Base-by-base conservation (phyloP, 768 basidiomycete species). In the Collybia mongolica region DNA sequence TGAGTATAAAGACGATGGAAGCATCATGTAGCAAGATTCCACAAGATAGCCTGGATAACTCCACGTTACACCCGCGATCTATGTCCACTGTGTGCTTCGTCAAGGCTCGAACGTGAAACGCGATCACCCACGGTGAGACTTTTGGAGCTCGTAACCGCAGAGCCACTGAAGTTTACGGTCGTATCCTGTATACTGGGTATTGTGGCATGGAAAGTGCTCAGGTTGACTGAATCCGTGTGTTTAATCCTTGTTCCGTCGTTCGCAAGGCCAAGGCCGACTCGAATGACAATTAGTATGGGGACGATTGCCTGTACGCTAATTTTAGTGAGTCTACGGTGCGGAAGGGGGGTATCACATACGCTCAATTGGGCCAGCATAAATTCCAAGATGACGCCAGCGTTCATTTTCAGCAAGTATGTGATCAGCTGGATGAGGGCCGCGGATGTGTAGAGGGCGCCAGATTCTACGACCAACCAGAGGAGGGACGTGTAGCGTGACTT, bases 331-430 rank as follows among this genome's bases (percentile, higher is more conserved):
- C 37, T 32, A 29, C 43, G 18, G 6, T 45, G 2, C 6, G 18
- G 28, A 20, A 35, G 22, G 5, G 29, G 11, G 42, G 9, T 43
- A 47, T 9, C 6, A 54, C 61, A 20, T 44, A 65, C 64, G 35
- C 62, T 62, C 24, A 65, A 46, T 44, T 65, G 64, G 19, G 53
- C 53, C 6, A 62, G 46, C 46, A 64, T 61, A 18, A 64, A 52
- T 39, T 66, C 65, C 53, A 63, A 52, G 11, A 64, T 63, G 4
- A 64, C 60, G 19, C 63, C 62, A 7, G 64, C 62, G 39, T 65
- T 65, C 62, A 65, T 65, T n/a, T 57, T 54, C 19, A 55, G 26
- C 20, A 60, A 41, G 39, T 65, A 61, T 15, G 60, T 63, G 19
- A 63, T 53, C 9, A 65, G 36, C 23, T 65, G 62, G 18, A 65